Evolutionary conservation across 1,139 yeast genomes (phyloP), one percentile per base, ranked within the genome.

Genomic region (Pichia sp.): DNA sequence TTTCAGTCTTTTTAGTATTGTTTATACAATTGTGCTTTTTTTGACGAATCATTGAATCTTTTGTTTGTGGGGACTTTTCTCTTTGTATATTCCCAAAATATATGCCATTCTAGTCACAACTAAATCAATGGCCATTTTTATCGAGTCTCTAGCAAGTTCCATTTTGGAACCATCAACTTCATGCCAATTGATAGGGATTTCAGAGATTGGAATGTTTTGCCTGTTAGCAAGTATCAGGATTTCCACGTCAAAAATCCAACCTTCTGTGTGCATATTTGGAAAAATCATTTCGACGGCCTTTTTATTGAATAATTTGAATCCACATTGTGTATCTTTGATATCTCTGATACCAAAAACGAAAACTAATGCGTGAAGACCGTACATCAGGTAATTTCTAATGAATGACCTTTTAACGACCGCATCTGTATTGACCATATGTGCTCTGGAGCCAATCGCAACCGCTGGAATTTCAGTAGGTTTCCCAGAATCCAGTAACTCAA

Each of bases 181-280:
- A 62, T 88, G 96, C 98, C 98, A 92, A 52, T 85, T 85, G 38
- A 92, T 87, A 11, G 97, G 81, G 32, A 88, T 77, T 65, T 92
- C 98, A 42, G 66, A 66, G 45, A 90, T 73, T 6, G 75, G 71
- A 41, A 90, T 81, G 1, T 64, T 57, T 61, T 86, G 88, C 50
- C 85, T 70, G 53, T 78, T 76, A 2, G 92, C 97, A 49, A 94
- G 68, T 51, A 92, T 75, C 52, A 92, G 71, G 26, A 92, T 78
- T 65, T 92, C 98, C 38, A 92, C 97, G 60, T 92, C 98, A 63
- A 92, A 92, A 37, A 94, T 92, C 98, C 98, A 92, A 47, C 98
- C 79, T 64, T 92, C 98, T 11, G 95, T 90, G 62, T 92, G 97
- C 85, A 94, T 78, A 54, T 76, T 82, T 4, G 97, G 97, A 64